Conservation (phyloP, 1,139 yeast species). For the Pichia sp. region DNA sequence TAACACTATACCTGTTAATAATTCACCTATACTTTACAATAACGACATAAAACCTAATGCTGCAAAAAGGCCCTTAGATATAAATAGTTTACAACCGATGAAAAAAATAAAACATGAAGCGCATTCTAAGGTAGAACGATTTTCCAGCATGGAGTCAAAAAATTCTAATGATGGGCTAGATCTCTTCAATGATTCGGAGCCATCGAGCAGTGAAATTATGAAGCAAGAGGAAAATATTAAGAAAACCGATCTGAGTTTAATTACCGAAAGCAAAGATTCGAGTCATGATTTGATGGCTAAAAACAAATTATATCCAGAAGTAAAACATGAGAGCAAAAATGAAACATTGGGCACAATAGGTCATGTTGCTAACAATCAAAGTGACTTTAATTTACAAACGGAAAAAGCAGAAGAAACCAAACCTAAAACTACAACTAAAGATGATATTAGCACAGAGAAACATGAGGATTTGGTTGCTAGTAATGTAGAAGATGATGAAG, state of each 20-base stretch:
- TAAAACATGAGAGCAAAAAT: no score
- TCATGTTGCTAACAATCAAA: no score
- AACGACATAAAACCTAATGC: not conserved
- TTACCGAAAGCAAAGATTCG: no score
- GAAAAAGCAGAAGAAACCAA: not conserved
- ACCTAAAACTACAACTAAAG: no score
- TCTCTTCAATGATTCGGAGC: not conserved
- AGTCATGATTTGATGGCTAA: no score
- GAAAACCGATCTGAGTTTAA: no score
- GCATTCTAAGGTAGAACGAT: not conserved
- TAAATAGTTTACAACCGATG: constrained; percentile 13
- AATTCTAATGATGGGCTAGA: not conserved
- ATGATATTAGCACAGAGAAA: not conserved
- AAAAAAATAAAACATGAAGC: constrained; percentile 1
- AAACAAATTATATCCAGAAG: no score
- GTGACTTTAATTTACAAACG: no score
- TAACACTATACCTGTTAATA: not conserved
- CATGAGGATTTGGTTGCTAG: not conserved
- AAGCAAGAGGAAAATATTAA: not conserved
- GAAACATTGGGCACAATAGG: no score
- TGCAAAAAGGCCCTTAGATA: constrained; percentile 10
- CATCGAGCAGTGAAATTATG: not conserved
- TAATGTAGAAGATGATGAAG: constrained; percentile 10
- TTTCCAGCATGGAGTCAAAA: not conserved
- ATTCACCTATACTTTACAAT: no score